Conservation (phyloP, 768 basidiomycete species). For the Mycena floridula region DNA sequence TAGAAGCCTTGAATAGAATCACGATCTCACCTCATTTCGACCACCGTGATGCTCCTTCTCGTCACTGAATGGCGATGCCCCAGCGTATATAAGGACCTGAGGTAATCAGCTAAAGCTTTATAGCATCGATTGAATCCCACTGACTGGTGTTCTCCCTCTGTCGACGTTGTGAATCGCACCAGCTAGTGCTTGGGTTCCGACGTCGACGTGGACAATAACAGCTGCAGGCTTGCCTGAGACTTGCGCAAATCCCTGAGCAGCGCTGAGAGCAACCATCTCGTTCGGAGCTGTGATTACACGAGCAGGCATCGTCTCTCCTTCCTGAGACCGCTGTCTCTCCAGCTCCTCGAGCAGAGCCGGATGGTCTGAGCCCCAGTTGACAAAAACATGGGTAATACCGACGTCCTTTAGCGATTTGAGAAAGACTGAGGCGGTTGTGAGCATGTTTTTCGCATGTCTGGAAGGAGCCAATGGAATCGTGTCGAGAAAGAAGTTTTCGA, state of each 20-base stretch:
- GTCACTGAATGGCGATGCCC: constrained; percentile 55
- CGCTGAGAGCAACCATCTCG: constrained; percentile 70
- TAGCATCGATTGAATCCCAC: too few relatives aligned
- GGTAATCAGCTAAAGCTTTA: too few relatives aligned
- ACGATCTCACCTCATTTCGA: constrained; percentile 72
- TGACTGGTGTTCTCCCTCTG: constrained; percentile 49
- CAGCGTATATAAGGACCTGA: constrained; percentile 72
- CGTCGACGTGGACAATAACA: constrained; percentile 71
- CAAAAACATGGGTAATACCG: constrained; percentile 64
- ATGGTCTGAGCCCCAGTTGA: constrained; percentile 77
- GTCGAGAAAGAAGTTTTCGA: too few relatives aligned
- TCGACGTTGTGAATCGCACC: constrained; percentile 73
- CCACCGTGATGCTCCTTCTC: constrained; percentile 53
- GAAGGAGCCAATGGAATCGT: too few relatives aligned
- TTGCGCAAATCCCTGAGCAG: constrained; percentile 68
- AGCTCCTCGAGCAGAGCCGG: constrained; percentile 68
- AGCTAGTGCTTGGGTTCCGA: constrained; percentile 64
- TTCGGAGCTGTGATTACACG: constrained; percentile 64
- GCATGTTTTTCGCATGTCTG: too few relatives aligned
- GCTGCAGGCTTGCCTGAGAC: constrained; percentile 62
- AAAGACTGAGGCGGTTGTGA: constrained; percentile 59
- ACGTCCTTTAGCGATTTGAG: constrained; percentile 46
- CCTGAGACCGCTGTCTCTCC: constrained; percentile 41
- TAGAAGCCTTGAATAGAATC: constrained; percentile 46
- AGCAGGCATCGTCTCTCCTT: constrained; percentile 30